phyloP scores from a whole-genome alignment of 352 stramenopile genomes.

The Elongisporangium anandrum region DNA sequence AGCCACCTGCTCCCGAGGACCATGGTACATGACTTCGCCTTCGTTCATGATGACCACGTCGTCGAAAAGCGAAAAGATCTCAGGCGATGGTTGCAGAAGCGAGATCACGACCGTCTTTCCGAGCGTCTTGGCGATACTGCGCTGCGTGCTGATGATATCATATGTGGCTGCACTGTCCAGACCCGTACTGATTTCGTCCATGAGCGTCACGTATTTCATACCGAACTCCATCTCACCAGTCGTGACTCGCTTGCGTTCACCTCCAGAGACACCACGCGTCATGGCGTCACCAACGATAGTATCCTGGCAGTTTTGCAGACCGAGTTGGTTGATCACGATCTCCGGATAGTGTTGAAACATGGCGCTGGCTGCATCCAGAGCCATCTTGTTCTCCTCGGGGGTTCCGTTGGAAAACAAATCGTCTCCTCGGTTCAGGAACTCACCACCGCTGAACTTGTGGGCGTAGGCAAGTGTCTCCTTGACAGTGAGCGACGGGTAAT shows the following conservation, averaged over 20 bases:
- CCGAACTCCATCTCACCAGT: conserved; percentile 64
- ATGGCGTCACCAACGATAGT: too few species aligned
- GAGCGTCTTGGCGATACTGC: conserved; percentile 15
- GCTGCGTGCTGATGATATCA: conserved; percentile 20
- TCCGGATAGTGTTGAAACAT: too few species aligned
- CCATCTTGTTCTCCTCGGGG: too few species aligned
- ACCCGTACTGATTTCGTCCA: conserved; percentile 50
- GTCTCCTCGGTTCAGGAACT: too few species aligned
- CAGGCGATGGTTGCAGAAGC: conserved; percentile 49
- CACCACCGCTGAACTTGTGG: too few species aligned
- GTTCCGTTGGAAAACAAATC: too few species aligned
- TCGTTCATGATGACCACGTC: conserved; percentile 17
- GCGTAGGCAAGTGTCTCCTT: too few species aligned
- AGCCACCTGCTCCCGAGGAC: neutral
- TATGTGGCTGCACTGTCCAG: conserved; percentile 26
- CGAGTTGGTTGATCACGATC: conserved; percentile 1
- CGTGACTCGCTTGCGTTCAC: too few species aligned
- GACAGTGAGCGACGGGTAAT: conserved; percentile 46
- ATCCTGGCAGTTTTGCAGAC: too few species aligned
- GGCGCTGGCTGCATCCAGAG: too few species aligned
- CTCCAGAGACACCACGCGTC: too few species aligned
- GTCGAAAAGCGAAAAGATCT: conserved; percentile 21
- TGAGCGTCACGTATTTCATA: conserved; percentile 41
- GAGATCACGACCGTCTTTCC: conserved; percentile 33
- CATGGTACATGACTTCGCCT: neutral